Evolutionary conservation across 176 grass and related monocot genomes (phyloP).

Genomic region (Hsuehochloa calcarea): DNA sequence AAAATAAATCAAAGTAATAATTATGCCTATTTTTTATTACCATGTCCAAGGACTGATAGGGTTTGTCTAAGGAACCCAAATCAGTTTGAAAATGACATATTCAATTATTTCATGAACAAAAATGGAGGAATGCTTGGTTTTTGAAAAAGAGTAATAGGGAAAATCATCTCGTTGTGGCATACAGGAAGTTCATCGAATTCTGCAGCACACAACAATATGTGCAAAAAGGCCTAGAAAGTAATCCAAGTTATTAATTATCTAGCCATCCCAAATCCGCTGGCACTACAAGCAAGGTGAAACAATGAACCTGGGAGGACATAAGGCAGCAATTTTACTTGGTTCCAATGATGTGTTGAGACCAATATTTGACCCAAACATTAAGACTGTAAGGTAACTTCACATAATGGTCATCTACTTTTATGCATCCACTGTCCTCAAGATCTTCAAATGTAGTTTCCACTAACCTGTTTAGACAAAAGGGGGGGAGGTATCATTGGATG

Average conservation of each 20-base stretch:
- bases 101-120: neutral
- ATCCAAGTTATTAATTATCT: constrained; percentile 21
- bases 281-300: neutral
- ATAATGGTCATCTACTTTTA: constrained; percentile 74
- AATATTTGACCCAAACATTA: constrained; percentile 97
- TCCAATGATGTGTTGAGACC: constrained; percentile 76
- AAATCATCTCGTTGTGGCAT: constrained; percentile 86
- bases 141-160: neutral
- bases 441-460: constrained; percentile 93
- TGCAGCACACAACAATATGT: constrained; percentile 79
- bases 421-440: constrained; percentile 96
- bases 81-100: neutral
- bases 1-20: neutral
- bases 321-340: constrained; percentile 47
- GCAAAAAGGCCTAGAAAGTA: constrained; percentile 69
- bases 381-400: constrained; percentile 89
- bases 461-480: constrained; percentile 59
- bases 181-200: constrained; percentile 99
- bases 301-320: constrained; percentile 21
- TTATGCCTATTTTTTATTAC: neutral
- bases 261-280: constrained; percentile 27
- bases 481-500: constrained; percentile 31
- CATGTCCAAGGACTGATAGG: constrained; percentile 2
- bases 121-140: neutral
- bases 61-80: constrained; percentile 11